Conservation (phyloP, 2,329 filamentous ascomycete genomes). For the Tolypocladium inflatum region DNA sequence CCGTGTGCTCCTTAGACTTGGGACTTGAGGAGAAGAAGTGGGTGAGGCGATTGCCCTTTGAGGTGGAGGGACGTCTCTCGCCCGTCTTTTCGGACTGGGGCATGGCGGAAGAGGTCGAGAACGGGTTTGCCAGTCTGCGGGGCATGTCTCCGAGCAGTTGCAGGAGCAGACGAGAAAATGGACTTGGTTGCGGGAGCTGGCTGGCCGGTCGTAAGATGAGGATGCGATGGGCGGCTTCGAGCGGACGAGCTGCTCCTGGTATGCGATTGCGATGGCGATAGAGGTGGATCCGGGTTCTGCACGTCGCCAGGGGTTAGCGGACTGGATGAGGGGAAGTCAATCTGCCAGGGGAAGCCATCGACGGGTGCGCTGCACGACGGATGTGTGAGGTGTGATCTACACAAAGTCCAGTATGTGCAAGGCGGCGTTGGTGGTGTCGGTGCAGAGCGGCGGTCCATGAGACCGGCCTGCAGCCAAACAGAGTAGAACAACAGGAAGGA, state of each 20-base stretch:
- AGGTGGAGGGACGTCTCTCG: constrained; percentile 50
- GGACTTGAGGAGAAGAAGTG: constrained; percentile 77
- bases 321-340: not conserved
- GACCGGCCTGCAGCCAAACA: not conserved
- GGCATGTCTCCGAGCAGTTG: constrained; percentile 38
- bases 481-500: not conserved
- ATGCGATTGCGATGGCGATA: not conserved
- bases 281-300: not conserved
- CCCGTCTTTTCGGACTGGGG: constrained; percentile 36
- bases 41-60: constrained; percentile 67
- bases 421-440: not conserved
- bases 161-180: not conserved
- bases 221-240: not conserved
- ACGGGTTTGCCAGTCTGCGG: constrained; percentile 49
- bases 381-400: not conserved
- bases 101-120: constrained; percentile 40
- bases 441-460: not conserved
- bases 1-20: constrained; percentile 59
- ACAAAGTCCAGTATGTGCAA: not conserved
- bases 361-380: not conserved
- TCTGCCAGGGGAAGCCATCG: not conserved
- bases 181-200: not conserved
- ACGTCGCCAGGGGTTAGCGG: not conserved
- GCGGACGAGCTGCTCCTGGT: not conserved
- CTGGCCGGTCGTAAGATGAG: not conserved